phyloP scores from a whole-genome alignment of 176 grass and related monocot species.

The Oryza nivara region DNA sequence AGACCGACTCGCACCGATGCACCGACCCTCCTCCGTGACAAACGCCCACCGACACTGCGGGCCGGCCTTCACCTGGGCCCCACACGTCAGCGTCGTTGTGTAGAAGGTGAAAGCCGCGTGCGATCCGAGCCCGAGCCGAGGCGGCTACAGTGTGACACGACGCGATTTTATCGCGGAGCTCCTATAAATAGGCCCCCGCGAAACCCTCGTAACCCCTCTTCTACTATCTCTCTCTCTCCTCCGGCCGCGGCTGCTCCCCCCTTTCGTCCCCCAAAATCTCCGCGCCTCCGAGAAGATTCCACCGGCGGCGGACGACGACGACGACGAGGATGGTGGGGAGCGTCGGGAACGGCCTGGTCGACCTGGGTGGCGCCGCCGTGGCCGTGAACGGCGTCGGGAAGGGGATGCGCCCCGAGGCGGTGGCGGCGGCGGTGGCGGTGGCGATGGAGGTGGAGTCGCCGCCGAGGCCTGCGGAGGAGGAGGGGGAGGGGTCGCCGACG shows the following conservation, averaged over 20 bases:
- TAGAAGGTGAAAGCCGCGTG: background rate
- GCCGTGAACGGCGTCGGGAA: slow-evolving; percentile 5
- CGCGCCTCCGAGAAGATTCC: background rate
- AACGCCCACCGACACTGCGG: fast-evolving
- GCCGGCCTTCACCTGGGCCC: fast-evolving
- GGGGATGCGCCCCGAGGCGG: background rate
- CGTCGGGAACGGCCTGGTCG: slow-evolving; percentile 57
- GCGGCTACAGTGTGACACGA: too few species aligned
- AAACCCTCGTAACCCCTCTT: slow-evolving; percentile 24
- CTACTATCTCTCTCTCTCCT: background rate
- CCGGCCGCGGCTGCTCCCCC: background rate
- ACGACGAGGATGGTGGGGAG: slow-evolving; percentile 71
- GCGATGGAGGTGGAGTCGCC: slow-evolving; percentile 48
- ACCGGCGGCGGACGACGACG: background rate
- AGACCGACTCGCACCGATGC: background rate
- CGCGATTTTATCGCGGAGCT: background rate
- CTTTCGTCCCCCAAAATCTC: slow-evolving; percentile 35
- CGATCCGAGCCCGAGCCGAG: too few species aligned
- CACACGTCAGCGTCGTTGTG: background rate
- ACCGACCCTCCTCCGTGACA: fast-evolving
- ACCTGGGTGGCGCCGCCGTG: slow-evolving; percentile 29
- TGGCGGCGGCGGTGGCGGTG: slow-evolving; percentile 15
- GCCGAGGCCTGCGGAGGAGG: background rate
- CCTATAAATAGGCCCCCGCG: slow-evolving; percentile 36
- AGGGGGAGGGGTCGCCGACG: slow-evolving; percentile 4